These are phyloP conservation scores for Ustilago bromivora DNA, from an alignment of 1,284 basidiomycete genomes.

Conservation along the genomic window DNA sequence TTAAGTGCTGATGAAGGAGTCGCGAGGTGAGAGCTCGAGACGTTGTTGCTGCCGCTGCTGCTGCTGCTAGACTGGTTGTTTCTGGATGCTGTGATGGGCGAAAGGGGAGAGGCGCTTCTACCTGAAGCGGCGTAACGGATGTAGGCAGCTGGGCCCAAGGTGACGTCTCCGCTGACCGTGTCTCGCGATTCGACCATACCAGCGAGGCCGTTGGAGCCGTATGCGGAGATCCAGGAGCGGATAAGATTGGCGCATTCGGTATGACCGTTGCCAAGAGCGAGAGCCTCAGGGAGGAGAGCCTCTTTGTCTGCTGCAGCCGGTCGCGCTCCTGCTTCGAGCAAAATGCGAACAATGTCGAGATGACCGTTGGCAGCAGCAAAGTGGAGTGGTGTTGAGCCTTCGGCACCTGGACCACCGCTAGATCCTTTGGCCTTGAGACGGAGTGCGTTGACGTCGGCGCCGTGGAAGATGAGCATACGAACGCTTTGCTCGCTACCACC, in stretches of 20 bases:
- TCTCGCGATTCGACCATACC: slow-evolving; percentile 46
- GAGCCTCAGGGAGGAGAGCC: slow-evolving; percentile 54
- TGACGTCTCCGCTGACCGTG: slow-evolving; percentile 43
- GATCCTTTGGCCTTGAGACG: slow-evolving; percentile 45
- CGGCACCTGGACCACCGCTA: slow-evolving; percentile 51
- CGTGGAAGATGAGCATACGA: slow-evolving; percentile 60
- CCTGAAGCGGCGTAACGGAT: slow-evolving; percentile 45
- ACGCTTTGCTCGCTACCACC: slow-evolving; percentile 58
- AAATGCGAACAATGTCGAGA: slow-evolving; percentile 54
- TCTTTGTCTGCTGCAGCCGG: slow-evolving; percentile 57
- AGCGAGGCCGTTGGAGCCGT: slow-evolving; percentile 55
- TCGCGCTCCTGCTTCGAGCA: slow-evolving; percentile 62
- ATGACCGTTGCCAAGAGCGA: slow-evolving; percentile 57
- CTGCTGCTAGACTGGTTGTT: neutral
- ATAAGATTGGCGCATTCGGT: slow-evolving; percentile 50
- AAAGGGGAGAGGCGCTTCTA: slow-evolving; percentile 22
- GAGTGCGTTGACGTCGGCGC: slow-evolving; percentile 63
- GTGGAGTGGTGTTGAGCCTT: slow-evolving; percentile 65
- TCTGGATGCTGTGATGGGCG: slow-evolving; percentile 14
- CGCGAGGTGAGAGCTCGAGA: slow-evolving; percentile 6
- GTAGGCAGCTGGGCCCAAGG: slow-evolving; percentile 42
- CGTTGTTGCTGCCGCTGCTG: neutral
- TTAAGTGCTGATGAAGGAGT: slow-evolving; percentile 10
- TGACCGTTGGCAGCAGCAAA: slow-evolving; percentile 68
- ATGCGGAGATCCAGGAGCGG: slow-evolving; percentile 52